Evolutionary conservation across 2,329 filamentous ascomycete genomes (phyloP).

Genomic region (Botryotinia globosa): DNA sequence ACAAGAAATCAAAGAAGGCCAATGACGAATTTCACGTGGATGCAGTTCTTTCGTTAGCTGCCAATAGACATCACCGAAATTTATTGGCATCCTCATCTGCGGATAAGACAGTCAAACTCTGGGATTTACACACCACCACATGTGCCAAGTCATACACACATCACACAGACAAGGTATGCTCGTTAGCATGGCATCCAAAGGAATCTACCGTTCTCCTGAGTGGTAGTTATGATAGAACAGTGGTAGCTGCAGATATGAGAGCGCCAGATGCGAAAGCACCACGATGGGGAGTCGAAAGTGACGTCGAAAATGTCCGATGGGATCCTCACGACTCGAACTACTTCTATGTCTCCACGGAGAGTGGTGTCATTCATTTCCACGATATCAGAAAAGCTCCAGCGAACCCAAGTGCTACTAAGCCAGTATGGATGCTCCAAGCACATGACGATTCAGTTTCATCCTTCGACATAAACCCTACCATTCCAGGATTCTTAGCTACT

Average conservation of each 20-base stretch:
- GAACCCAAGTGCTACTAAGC: conserved; percentile 71
- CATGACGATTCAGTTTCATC: conserved; percentile 89
- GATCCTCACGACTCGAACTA: conserved; percentile 88
- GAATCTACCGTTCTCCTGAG: conserved; percentile 87
- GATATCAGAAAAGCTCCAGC: conserved; percentile 76
- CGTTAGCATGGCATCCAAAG: conserved; percentile 84
- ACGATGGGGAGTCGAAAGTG: conserved; percentile 90
- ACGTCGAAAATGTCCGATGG: conserved; percentile 91
- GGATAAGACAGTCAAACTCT: conserved; percentile 95
- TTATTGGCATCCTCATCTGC: conserved; percentile 92
- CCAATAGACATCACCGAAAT: conserved; percentile 91
- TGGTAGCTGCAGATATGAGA: conserved; percentile 95
- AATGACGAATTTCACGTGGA: conserved; percentile 95
- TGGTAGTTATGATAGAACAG: conserved; percentile 91
- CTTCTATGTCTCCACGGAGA: conserved; percentile 95
- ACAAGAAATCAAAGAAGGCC: conserved; percentile 83
- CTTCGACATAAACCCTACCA: conserved; percentile 85
- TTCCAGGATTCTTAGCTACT: conserved; percentile 90
- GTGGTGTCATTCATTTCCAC: conserved; percentile 87
- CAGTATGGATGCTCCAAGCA: conserved; percentile 91
- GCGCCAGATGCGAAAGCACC: conserved; percentile 78
- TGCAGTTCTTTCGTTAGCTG: conserved; percentile 83
- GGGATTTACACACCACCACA: conserved; percentile 89
- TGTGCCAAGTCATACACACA: conserved; percentile 95
- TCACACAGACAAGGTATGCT: conserved; percentile 97